Evolutionary conservation across 2,329 filamentous ascomycete genomes (phyloP), one percentile per base, ranked within the genome.

Genomic region (Exophiala spinifera): DNA sequence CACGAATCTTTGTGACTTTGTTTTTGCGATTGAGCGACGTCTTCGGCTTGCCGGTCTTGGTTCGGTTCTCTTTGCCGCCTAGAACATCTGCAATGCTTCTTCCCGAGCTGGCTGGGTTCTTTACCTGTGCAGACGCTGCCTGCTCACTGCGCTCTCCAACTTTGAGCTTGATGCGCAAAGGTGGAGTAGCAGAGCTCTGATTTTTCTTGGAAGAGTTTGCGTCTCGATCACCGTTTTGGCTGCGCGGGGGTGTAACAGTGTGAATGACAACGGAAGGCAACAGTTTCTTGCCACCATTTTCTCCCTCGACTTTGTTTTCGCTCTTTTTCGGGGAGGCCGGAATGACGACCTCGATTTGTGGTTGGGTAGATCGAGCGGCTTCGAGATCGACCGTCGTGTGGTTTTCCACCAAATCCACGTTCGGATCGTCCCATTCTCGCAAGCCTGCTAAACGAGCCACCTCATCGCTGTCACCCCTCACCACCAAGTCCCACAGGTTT

Each of bases 401-500:
- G 51, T 75, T 71, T 51, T 74, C 68, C 36, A 73, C 73, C 13
- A 72, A 63, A 8, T 72, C 70, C 7, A 70, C 66, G 5, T 65
- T 65, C 46, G 68, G 61, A 53, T 84, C 80, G 60, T 84, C 73
- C 81, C 82, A 85, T 55, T 72, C 74, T 49, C 77, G 77, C 70
- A 85, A 72, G 19, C 82, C 82, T 14, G 85, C 87, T 36, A 90
- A 76, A 46, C 79, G 80, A 17, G 94, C 94, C 36, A 99, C 87
- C 60, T 91, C 85, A 68, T 99, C 94, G 67, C 89, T 94, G 64
- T 88, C 87, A 17, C 90, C 91, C 61, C 84, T 85, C 33, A 99
- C 87, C 15, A 97, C 84, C 56, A 96, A 74, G 70, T 99, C 94
- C 87, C 91, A 99, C 66, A 89, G 91, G 60, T 95, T 87, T 67